Base-by-base conservation (phyloP, 306 rosid species). In the Trichosanthes cucumerina region DNA sequence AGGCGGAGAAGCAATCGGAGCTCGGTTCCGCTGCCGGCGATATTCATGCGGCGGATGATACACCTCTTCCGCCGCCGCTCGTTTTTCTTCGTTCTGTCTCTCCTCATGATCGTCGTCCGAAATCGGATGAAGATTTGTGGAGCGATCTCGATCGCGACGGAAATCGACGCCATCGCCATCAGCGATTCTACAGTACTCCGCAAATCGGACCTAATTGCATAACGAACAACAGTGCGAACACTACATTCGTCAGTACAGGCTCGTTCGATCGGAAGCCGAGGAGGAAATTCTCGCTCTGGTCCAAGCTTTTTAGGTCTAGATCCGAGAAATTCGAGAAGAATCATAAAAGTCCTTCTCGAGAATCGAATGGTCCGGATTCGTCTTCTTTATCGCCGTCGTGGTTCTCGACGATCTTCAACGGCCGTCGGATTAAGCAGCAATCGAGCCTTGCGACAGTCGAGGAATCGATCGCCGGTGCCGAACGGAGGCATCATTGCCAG, bases 21-120 rank as follows among this genome's bases (percentile, higher is more conserved):
- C 60, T 72, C 75, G 56, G 65, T 74, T 86, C 92, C 28, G 88
- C 86, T 83, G 76, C 86, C 65, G 65, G 38, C 0, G 79, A 39
- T 34, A 31, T 18, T 28, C n/a, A 14, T 5, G 16, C 49, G 39
- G 71, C 26, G 57, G 57, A 53, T 13, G 81, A 36, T 39, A 15
- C n/a, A 16, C 56, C 68, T 66, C 81, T 12, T 36, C 90, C 43
- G 84, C 18, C 39, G 28, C 86, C 65, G 53, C 63, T 83, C 5
- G 69, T 85, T 18, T 95, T 95, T 79, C 97, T 97, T 64, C 97
- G 92, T 79, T 95, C 99, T 0, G 99, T 91, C 34, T 95, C 97
- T 10, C 97, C 99, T 9, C 89, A 92, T 59, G 96, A 87, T 19
- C 85, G 95, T 49, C 95, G 93, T 36, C 83, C 92, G 50, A 96